A percentile compares a stretch with the other conserved stretches of the same genome.
phyloP scores from a whole-genome alignment of 768 basidiomycete genomes.

The Suillus clintonianus region DNA sequence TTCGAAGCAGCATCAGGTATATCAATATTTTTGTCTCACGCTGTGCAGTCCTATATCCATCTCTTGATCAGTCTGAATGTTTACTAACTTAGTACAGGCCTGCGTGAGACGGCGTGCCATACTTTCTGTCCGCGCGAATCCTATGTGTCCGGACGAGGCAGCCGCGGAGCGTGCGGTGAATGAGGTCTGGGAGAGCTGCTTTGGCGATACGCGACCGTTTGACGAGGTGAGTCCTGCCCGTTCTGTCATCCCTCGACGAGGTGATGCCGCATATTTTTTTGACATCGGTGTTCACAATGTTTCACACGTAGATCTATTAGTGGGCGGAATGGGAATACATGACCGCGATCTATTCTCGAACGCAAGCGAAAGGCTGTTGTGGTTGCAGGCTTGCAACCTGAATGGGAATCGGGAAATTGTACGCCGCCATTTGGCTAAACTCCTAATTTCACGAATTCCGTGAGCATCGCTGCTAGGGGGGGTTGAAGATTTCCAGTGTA shows the following conservation, averaged over 20 bases:
- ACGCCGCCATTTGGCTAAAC: not conserved
- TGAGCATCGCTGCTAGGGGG: constrained; percentile 12
- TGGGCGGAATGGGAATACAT: not conserved
- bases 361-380: not conserved
- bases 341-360: constrained; percentile 7
- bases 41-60: constrained; percentile 10
- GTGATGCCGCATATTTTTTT: not conserved
- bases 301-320: constrained; percentile 37
- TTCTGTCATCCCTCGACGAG: not conserved
- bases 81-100: constrained; percentile 47
- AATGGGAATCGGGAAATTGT: not conserved
- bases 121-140: constrained; percentile 78
- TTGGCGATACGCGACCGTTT: constrained; percentile 92
- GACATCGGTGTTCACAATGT: constrained; percentile 2
- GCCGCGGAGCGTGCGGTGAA: constrained; percentile 90
- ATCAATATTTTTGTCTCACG: constrained; percentile 7
- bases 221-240: constrained; percentile 69
- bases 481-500: constrained; percentile 9
- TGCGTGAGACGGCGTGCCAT: constrained; percentile 90
- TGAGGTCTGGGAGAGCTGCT: constrained; percentile 97
- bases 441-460: not conserved
- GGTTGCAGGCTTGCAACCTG: not conserved
- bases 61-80: constrained; percentile 1
- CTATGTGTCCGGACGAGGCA: constrained; percentile 71
- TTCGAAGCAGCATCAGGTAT: constrained; percentile 93